Evolutionary conservation across 768 basidiomycete genomes (phyloP).

Genomic region (Leccinum subtestaceum): DNA sequence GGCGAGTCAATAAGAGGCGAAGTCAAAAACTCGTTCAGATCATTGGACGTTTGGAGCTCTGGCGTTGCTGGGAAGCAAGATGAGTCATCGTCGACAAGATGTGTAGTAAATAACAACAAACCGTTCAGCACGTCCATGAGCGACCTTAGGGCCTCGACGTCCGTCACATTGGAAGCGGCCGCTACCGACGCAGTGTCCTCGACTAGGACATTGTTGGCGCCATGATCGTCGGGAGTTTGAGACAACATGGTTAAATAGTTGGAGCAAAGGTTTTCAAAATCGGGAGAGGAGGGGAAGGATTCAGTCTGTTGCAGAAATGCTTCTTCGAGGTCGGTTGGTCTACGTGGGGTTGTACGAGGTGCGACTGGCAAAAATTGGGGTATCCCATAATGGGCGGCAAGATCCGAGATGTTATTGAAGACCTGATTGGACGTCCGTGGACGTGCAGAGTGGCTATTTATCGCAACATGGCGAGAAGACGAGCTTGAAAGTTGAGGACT

Average conservation of each 20-base stretch:
- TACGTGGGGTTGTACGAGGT: slow-evolving; percentile 56
- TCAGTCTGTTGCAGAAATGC: slow-evolving; percentile 24
- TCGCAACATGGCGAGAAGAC: slow-evolving; percentile 51
- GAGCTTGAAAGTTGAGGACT: slow-evolving; percentile 53
- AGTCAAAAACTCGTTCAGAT: slow-evolving; percentile 44
- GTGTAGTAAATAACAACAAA: slow-evolving; percentile 10
- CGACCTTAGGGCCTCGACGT: slow-evolving; percentile 35
- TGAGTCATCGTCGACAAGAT: neutral
- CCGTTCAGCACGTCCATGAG: slow-evolving; percentile 41
- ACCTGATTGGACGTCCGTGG: slow-evolving; percentile 66
- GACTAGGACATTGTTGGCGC: slow-evolving; percentile 33
- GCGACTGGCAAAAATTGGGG: slow-evolving; percentile 67
- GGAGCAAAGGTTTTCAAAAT: slow-evolving; percentile 47
- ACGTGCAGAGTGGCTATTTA: slow-evolving; percentile 56
- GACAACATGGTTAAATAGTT: slow-evolving; percentile 72
- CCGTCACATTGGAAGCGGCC: slow-evolving; percentile 20
- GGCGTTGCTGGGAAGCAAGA: slow-evolving; percentile 32
- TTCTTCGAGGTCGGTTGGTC: slow-evolving; percentile 36
- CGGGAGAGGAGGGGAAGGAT: slow-evolving; percentile 31
- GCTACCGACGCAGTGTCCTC: slow-evolving; percentile 27
- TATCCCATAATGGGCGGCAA: slow-evolving; percentile 78
- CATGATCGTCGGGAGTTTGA: slow-evolving; percentile 42
- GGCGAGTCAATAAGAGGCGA: slow-evolving; percentile 49
- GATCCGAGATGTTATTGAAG: slow-evolving; percentile 62
- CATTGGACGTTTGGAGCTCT: slow-evolving; percentile 35